Evolutionary conservation across 208 protist genomes (phyloP).

Genomic region (Trypanosoma caninum): DNA sequence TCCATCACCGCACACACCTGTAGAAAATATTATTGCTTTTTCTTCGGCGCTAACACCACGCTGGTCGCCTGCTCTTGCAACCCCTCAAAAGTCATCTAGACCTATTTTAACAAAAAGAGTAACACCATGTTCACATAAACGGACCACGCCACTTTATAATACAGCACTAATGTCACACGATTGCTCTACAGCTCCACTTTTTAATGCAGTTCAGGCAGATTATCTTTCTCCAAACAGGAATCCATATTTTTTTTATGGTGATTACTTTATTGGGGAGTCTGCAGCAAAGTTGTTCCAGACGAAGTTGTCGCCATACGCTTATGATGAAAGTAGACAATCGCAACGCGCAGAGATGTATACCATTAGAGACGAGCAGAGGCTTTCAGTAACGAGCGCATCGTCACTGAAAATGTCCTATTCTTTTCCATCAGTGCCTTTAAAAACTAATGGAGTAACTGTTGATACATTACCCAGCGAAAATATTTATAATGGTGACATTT

Average conservation of each 20-base stretch:
- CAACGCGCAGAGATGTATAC: too few relatives aligned
- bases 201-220: conserved; percentile 20
- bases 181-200: neutral
- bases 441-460: too few relatives aligned
- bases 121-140: conserved; percentile 14
- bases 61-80: conserved; percentile 24
- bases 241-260: conserved; percentile 48
- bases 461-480: too few relatives aligned
- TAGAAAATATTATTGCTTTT: conserved; percentile 24
- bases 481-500: too few relatives aligned
- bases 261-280: neutral
- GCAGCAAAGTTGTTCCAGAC: neutral
- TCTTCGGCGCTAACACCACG: conserved; percentile 4
- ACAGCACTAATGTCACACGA: conserved; percentile 18
- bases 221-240: conserved; percentile 62
- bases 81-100: conserved; percentile 45
- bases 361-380: too few relatives aligned
- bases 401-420: too few relatives aligned
- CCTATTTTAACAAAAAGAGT: conserved; percentile 13
- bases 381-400: too few relatives aligned
- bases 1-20: conserved; percentile 34
- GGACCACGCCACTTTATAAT: conserved; percentile 4
- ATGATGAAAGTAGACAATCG: neutral
- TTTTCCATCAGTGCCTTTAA: too few relatives aligned
- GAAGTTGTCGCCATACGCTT: neutral